Conservation (phyloP, 2,329 filamentous ascomycete genomes). For the Cucurbitaria berberidis region DNA sequence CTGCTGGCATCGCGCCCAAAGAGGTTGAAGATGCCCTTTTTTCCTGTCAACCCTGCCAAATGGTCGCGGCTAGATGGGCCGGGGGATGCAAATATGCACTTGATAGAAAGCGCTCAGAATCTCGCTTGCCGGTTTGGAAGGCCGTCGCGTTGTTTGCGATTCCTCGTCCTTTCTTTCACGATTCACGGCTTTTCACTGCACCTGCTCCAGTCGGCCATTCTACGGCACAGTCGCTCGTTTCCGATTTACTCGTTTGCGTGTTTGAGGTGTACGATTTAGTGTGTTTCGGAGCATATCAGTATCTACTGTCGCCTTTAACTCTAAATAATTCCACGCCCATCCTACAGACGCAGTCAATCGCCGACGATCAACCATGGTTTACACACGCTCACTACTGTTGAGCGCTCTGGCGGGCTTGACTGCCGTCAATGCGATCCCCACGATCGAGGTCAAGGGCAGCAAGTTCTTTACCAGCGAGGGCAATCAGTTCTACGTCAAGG, state of each 20-base stretch:
- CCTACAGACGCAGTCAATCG: background rate
- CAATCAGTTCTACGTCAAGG: slow-evolving; percentile 83
- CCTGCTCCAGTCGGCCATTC: background rate
- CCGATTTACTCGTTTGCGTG: background rate
- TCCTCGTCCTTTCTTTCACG: background rate
- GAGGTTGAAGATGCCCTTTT: background rate
- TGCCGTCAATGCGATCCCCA: slow-evolving; percentile 57
- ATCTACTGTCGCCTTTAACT: background rate
- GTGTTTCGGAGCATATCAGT: background rate
- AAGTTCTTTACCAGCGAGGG: slow-evolving; percentile 87
- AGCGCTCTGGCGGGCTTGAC: slow-evolving; percentile 34
- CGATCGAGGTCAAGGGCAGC: slow-evolving; percentile 69
- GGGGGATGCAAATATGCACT: background rate
- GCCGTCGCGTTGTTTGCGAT: background rate
- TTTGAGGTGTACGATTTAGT: background rate
- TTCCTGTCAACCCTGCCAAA: background rate
- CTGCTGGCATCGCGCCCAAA: background rate
- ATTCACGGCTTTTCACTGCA: background rate
- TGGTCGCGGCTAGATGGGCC: background rate
- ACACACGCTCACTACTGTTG: slow-evolving; percentile 10
- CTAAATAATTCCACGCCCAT: background rate
- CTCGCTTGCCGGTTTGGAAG: background rate
- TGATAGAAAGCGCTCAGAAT: background rate
- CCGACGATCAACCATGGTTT: slow-evolving; percentile 10
- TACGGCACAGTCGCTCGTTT: background rate